Conservation (phyloP, 495 filamentous ascomycete genomes). For the Aspergillus conjunctus region DNA sequence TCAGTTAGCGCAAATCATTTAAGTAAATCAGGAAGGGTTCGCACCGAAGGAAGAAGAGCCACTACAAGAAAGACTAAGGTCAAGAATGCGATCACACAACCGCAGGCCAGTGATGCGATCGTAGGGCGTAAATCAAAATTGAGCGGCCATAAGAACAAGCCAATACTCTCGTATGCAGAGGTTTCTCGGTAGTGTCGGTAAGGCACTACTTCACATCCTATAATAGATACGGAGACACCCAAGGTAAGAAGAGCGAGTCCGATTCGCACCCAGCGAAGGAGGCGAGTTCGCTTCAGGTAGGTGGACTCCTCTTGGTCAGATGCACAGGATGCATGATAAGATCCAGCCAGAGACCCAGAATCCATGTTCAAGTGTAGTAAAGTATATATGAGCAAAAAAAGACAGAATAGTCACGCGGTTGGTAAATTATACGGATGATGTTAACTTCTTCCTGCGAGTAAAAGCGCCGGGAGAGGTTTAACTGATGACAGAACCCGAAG, state of each 20-base stretch:
- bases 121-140: conserved; percentile 52
- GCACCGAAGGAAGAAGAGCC: conserved; percentile 49
- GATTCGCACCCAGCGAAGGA: conserved; percentile 42
- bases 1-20: background rate
- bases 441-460: background rate
- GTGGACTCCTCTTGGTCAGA: conserved; percentile 41
- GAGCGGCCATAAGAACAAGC: conserved; percentile 53
- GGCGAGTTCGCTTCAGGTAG: conserved; percentile 41
- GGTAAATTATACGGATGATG: background rate
- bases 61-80: conserved; percentile 44
- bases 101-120: conserved; percentile 47
- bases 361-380: conserved; percentile 28
- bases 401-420: background rate
- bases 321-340: conserved; percentile 34
- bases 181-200: conserved; percentile 46
- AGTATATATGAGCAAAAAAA: conserved; percentile 6
- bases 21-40: conserved; percentile 19
- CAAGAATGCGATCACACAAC: conserved; percentile 42
- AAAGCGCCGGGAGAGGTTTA: background rate
- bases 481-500: conserved; percentile 2
- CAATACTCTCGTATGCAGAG: conserved; percentile 34
- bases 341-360: conserved; percentile 30
- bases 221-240: conserved; percentile 36
- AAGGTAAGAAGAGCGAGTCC: conserved; percentile 40
- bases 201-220: conserved; percentile 46